Percentiles rank a stretch among this genome's conserved stretches.
phyloP scores from a whole-genome alignment of 140 eudicot genomes.

The Bidens hawaiensis region DNA sequence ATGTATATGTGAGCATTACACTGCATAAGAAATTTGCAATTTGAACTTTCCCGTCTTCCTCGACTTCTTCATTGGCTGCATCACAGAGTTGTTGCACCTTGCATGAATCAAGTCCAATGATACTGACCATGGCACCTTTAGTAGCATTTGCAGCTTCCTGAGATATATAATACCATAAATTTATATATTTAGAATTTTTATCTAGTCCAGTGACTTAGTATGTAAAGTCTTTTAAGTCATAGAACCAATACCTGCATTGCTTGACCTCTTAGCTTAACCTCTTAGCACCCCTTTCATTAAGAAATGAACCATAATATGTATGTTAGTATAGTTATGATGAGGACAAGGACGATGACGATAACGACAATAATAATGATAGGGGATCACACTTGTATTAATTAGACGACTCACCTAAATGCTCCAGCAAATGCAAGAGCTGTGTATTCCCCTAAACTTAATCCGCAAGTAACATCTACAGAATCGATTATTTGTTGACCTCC shows the following conservation, averaged over 20 bases:
- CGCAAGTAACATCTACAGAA: too few species aligned
- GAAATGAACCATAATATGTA: too few species aligned
- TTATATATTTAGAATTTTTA: not conserved
- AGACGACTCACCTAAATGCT: slow-evolving; percentile 75
- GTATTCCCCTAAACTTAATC: slow-evolving; percentile 95
- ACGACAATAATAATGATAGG: too few species aligned
- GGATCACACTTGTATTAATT: too few species aligned
- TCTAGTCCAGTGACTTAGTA: not conserved
- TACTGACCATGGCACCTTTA: slow-evolving; percentile 94
- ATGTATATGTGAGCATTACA: slow-evolving; percentile 38
- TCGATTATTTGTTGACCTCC: too few species aligned
- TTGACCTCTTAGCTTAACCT: slow-evolving; percentile 92
- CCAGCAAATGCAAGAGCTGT: slow-evolving; percentile 98
- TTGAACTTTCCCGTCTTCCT: slow-evolving; percentile 76
- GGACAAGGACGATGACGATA: too few species aligned
- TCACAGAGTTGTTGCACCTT: slow-evolving; percentile 86
- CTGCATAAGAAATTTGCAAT: slow-evolving; percentile 89
- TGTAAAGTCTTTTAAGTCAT: not conserved
- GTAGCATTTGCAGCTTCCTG: too few species aligned
- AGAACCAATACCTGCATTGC: slow-evolving; percentile 77
- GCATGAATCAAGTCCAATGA: slow-evolving; percentile 83
- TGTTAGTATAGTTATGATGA: too few species aligned
- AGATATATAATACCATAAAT: not conserved
- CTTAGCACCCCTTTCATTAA: too few species aligned
- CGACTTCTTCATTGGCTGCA: slow-evolving; percentile 95